Evolutionary conservation across 2,329 filamentous ascomycete species (phyloP).

Genomic region (Clonostachys byssicola): DNA sequence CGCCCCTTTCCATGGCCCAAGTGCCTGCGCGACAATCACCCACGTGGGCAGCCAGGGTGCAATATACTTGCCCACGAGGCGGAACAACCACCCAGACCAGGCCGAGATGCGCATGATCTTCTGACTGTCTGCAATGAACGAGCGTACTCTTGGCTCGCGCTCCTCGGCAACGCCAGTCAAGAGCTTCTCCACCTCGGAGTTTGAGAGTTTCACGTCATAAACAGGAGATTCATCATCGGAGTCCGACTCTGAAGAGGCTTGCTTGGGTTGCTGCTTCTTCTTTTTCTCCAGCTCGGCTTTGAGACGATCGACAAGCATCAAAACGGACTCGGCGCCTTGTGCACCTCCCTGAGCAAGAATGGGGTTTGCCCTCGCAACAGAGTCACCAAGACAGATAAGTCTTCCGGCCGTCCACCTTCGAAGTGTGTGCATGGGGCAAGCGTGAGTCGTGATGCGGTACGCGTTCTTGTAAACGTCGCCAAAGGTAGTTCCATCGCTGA

Average conservation of each 20-base stretch:
- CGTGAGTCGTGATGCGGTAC: background rate
- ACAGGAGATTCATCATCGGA: too few species aligned
- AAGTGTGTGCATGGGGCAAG: background rate
- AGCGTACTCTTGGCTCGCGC: background rate
- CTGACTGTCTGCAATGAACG: background rate
- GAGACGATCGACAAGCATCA: background rate
- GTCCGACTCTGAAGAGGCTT: too few species aligned
- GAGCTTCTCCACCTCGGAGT: background rate
- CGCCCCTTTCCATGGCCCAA: background rate
- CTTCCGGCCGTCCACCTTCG: background rate
- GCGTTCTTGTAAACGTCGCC: background rate
- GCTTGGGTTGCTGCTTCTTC: too few species aligned
- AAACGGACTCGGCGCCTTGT: background rate
- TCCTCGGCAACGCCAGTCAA: background rate
- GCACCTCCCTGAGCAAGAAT: slow-evolving; percentile 1
- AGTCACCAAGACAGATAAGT: background rate
- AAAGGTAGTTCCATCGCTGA: background rate
- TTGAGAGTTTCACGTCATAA: background rate
- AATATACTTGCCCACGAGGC: background rate
- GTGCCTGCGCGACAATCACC: background rate
- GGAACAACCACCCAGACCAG: background rate
- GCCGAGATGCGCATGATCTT: background rate
- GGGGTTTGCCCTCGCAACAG: background rate
- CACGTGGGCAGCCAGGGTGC: background rate
- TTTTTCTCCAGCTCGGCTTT: background rate